Evolutionary conservation across 805 yeast species (phyloP).

Genomic region (Yueomyces sinensis): DNA sequence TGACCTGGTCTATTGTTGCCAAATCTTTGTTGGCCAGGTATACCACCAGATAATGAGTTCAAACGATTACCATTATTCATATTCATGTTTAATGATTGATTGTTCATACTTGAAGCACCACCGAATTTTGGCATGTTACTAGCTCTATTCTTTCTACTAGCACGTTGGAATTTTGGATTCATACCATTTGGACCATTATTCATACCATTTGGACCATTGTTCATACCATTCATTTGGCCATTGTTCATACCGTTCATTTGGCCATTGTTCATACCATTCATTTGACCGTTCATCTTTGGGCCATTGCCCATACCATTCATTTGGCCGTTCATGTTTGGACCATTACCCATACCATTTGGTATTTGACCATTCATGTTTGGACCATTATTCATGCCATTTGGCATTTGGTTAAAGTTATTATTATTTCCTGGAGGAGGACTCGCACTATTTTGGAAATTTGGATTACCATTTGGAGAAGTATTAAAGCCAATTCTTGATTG

Average conservation of each 20-base stretch:
- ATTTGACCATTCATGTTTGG: neutral
- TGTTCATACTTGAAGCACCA: conserved; percentile 16
- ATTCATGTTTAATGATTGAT: neutral
- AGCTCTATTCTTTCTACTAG: conserved; percentile 25
- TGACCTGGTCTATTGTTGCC: conserved; percentile 6
- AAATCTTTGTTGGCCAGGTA: conserved; percentile 2
- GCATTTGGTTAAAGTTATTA: neutral
- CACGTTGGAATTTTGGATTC: conserved; percentile 12
- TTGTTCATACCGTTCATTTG: neutral
- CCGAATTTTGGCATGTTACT: conserved; percentile 23
- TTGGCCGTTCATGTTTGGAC: neutral
- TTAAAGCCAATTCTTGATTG: neutral
- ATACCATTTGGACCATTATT: neutral
- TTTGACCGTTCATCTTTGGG: neutral
- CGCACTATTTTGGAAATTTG: neutral
- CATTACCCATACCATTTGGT: neutral
- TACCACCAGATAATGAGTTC: conserved; percentile 8
- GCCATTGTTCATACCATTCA: neutral
- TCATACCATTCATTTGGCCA: neutral
- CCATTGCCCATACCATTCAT: neutral
- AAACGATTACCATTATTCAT: conserved; percentile 5
- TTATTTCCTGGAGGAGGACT: no score
- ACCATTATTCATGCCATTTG: neutral
- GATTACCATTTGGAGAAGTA: neutral
- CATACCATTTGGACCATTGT: neutral